phyloP scores from a whole-genome alignment of 2,329 filamentous ascomycete genomes.

The Calonectria fujianensis region DNA sequence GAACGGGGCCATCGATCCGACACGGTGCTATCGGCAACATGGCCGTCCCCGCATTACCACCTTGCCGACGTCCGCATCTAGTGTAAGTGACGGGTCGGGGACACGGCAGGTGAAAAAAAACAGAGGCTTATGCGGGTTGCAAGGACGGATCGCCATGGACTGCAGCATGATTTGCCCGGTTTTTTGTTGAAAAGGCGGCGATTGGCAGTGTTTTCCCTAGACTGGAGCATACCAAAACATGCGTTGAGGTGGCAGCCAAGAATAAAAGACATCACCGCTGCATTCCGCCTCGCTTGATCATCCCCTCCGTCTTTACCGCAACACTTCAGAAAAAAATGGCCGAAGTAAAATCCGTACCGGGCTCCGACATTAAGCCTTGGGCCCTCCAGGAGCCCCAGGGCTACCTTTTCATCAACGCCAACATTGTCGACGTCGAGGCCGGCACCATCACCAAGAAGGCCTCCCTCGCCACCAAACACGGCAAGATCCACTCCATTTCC shows the following conservation, averaged over 20 bases:
- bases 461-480: constrained; percentile 60
- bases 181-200: constrained; percentile 35
- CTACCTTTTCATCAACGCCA: constrained; percentile 65
- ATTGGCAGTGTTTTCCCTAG: background rate
- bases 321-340: constrained; percentile 27
- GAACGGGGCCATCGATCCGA: constrained; percentile 40
- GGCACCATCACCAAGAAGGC: constrained; percentile 57
- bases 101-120: background rate
- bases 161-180: background rate
- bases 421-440: constrained; percentile 63
- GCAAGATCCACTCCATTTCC: constrained; percentile 58
- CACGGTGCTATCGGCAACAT: constrained; percentile 32
- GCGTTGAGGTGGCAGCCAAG: background rate
- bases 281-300: background rate
- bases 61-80: constrained; percentile 29
- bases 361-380: constrained; percentile 49
- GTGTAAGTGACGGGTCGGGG: constrained; percentile 31
- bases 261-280: constrained; percentile 9
- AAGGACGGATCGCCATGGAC: constrained; percentile 15
- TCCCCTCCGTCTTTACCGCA: background rate
- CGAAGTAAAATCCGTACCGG: constrained; percentile 24
- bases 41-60: constrained; percentile 26
- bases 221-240: constrained; percentile 21
- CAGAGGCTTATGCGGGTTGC: constrained; percentile 14
- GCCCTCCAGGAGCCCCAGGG: constrained; percentile 39